These are phyloP conservation scores for Earliella scabrosa DNA, from an alignment of 1,284 basidiomycete species.

Conservation along the genomic window DNA sequence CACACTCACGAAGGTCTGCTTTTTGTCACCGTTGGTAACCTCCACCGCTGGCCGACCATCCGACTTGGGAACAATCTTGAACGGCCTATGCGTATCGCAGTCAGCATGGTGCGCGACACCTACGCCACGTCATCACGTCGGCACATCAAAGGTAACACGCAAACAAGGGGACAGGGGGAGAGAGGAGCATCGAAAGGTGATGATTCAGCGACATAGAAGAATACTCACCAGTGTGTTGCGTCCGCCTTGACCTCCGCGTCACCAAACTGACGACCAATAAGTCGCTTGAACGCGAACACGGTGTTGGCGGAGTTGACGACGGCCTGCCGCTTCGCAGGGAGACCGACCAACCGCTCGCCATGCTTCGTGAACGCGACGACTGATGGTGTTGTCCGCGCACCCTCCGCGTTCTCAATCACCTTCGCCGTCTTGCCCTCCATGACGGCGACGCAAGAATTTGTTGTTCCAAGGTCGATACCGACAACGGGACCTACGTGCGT, in stretches of 20 bases:
- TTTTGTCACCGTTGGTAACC: constrained; percentile 81
- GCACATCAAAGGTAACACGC: not conserved
- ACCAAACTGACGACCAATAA: constrained; percentile 93
- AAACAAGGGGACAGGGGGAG: not conserved
- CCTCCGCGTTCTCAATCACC: constrained; percentile 98
- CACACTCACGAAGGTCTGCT: constrained; percentile 69
- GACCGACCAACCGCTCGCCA: constrained; percentile 91
- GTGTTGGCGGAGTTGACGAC: constrained; percentile 97
- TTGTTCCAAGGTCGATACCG: constrained; percentile 87
- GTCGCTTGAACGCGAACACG: constrained; percentile 95
- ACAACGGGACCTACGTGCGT: constrained; percentile 67
- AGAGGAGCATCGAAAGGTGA: not conserved
- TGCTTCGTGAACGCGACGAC: constrained; percentile 99
- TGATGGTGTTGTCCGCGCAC: constrained; percentile 97
- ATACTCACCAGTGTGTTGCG: constrained; percentile 73
- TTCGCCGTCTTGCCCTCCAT: constrained; percentile 96
- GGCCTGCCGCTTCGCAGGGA: constrained; percentile 97
- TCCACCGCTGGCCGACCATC: constrained; percentile 78
- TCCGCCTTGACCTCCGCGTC: constrained; percentile 96
- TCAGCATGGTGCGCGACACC: not conserved
- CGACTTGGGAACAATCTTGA: constrained; percentile 75
- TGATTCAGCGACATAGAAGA: constrained; percentile 1
- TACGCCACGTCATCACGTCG: constrained; percentile 6
- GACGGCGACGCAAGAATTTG: constrained; percentile 92
- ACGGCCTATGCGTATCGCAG: constrained; percentile 57